Base-by-base conservation (phyloP, 768 basidiomycete genomes). In the Tubosaeta brunneosetosa region DNA sequence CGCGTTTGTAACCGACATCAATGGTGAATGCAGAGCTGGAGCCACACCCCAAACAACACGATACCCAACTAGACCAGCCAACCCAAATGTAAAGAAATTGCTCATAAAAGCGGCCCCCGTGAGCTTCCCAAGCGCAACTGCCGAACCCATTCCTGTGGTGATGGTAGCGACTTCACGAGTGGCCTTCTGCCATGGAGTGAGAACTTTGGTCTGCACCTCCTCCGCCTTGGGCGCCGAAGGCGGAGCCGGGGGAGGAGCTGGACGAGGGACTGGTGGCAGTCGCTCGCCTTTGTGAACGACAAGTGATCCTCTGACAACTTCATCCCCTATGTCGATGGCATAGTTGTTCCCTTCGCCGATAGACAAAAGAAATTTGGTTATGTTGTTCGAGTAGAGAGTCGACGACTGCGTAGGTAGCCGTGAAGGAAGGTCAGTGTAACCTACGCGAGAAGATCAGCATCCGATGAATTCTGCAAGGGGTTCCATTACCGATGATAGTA, bases 1-100 rank as follows among this genome's bases (percentile, higher is more conserved):
- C 3, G 91, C 90, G 62, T 92, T 92, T 12, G 90, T 93, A 6
- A 93, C 91, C 9, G 87, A 89, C 90, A 94, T 94, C 52, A 93
- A 72, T 13, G 91, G 91, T 19, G 91, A 92, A 66, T 94, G 91
- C 46, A 93, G 69, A 16, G 91, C 91, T 37, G 91, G 91, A 27
- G 86, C 80, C 40, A 94, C 91, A 52, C 88, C 88, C 91, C 91
- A 94, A 16, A 94, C 84, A 4, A 92, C 90, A 61, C 90, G 83
- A 63, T 91, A 92, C 16, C 91, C 91, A 48, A 93, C 87, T 40
- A 93, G 65, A 26, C 88, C 86, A 41, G 91, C 91, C 56, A 94
- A 76, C 17, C 91, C 90, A 62, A 94, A 91, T 1, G 87, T 91
- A 64, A 92, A 91, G 69, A 93, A 89, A 63, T 84, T 88, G 59